Percentiles rank a stretch among this genome's conserved stretches.
Evolutionary conservation across 2,329 filamentous ascomycete genomes (phyloP).

Genomic region (Penicillium occitanis): DNA sequence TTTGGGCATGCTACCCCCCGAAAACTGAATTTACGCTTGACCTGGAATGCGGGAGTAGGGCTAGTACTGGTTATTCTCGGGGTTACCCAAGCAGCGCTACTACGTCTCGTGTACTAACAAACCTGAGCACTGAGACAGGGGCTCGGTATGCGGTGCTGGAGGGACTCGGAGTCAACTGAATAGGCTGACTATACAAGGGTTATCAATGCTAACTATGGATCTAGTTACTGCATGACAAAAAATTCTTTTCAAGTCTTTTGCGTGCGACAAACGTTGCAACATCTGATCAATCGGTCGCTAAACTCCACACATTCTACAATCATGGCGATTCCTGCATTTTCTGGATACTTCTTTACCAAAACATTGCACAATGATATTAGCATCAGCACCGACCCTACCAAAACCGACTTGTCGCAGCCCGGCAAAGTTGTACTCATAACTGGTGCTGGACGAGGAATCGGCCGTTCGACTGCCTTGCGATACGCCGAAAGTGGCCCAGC

Average conservation of each 20-base stretch:
- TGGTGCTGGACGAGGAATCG: constrained; percentile 4
- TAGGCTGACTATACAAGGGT: not conserved
- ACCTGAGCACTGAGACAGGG: not conserved
- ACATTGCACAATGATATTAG: not conserved
- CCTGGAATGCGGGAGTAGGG: not conserved
- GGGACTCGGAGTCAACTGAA: not conserved
- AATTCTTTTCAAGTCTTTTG: not conserved
- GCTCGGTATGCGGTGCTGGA: not conserved
- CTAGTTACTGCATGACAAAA: not conserved
- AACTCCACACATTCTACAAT: not conserved
- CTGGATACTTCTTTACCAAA: not conserved
- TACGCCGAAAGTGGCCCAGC: not conserved
- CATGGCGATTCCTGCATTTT: not conserved
- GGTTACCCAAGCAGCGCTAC: not conserved
- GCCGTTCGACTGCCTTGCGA: not conserved
- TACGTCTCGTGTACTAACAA: not conserved
- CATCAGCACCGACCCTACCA: not conserved
- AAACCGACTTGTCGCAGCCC: not conserved
- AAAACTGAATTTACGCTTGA: not conserved
- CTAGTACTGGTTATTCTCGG: not conserved
- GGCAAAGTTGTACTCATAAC: not conserved
- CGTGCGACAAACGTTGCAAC: not conserved
- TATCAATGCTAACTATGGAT: not conserved
- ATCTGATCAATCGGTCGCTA: not conserved
- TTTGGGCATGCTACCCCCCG: not conserved